Evolutionary conservation across 495 filamentous ascomycete species (phyloP).

Genomic region (Hyaloscypha bicolor): DNA sequence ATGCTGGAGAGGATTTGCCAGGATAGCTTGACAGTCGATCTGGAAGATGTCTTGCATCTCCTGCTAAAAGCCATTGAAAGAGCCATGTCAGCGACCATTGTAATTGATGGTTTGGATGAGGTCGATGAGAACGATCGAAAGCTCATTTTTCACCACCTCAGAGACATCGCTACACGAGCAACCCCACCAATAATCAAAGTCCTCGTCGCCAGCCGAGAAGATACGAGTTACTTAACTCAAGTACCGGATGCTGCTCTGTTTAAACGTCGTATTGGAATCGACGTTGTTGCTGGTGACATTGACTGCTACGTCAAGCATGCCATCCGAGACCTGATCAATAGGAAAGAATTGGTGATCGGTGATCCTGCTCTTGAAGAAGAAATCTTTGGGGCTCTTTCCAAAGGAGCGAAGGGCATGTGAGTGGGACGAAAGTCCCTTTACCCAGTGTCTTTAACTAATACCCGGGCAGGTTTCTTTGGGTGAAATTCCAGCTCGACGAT

Average conservation of each 20-base stretch:
- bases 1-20: conserved; percentile 8
- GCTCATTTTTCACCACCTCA: conserved; percentile 4
- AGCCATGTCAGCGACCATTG: not conserved
- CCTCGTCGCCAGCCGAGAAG: conserved; percentile 6
- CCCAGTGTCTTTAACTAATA: not conserved
- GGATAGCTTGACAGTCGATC: not conserved
- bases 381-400: conserved; percentile 25
- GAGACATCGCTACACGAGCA: not conserved
- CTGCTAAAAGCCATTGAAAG: conserved; percentile 1
- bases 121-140: not conserved
- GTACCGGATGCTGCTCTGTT: not conserved
- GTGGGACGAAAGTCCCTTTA: not conserved
- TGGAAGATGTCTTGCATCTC: conserved; percentile 19
- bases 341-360: conserved; percentile 8
- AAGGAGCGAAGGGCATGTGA: conserved; percentile 30
- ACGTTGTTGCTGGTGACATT: conserved; percentile 26
- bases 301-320: conserved; percentile 21
- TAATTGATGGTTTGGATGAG: conserved; percentile 32
- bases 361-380: conserved; percentile 7
- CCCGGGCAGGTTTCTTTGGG: conserved; percentile 39
- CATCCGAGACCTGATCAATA: conserved; percentile 7
- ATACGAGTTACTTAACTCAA: not conserved
- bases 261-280: not conserved
- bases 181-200: conserved; percentile 4
- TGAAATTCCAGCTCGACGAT: conserved; percentile 38